Percentiles rank a stretch among this genome's conserved stretches.
phyloP scores from a whole-genome alignment of 768 basidiomycete genomes.

The Glaciozyma martinii region DNA sequence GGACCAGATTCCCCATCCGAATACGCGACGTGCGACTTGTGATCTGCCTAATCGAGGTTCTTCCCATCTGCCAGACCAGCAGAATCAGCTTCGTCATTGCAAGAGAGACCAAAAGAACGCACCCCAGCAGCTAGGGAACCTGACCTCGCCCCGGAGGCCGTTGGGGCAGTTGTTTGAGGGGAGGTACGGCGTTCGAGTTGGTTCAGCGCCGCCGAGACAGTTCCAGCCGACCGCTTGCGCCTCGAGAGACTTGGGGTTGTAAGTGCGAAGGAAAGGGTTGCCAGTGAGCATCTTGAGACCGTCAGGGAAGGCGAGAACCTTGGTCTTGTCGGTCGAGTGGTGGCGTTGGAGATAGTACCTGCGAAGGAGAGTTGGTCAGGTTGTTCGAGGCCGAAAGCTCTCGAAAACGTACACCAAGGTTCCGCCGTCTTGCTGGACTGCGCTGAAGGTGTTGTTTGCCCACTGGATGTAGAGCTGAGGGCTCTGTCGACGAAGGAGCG shows the following conservation, averaged over 20 bases:
- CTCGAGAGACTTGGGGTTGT: conserved; percentile 44
- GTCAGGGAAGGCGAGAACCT: conserved; percentile 21
- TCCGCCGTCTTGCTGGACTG: conserved; percentile 26
- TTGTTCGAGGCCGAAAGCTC: too few relatives aligned
- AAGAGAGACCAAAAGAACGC: neutral
- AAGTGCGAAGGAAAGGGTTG: conserved; percentile 46
- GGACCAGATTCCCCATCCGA: neutral
- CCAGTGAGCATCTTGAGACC: conserved; percentile 44
- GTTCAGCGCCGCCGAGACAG: conserved; percentile 42
- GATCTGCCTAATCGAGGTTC: neutral
- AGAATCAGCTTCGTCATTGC: neutral
- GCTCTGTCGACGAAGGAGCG: neutral
- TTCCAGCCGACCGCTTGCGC: conserved; percentile 44
- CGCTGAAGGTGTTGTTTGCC: conserved; percentile 36
- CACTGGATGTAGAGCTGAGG: conserved; percentile 34
- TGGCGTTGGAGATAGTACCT: conserved; percentile 2
- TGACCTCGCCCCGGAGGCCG: conserved; percentile 32
- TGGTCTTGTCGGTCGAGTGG: conserved; percentile 11
- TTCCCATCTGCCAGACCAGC: neutral
- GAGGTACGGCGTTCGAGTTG: conserved; percentile 10
- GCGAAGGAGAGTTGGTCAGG: too few relatives aligned
- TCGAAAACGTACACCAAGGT: conserved; percentile 33
- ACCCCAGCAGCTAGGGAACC: conserved; percentile 8
- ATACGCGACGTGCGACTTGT: conserved; percentile 15
- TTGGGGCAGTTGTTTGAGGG: conserved; percentile 32